Evolutionary conservation across 2,329 filamentous ascomycete species (phyloP).

Genomic region (Penicillium sp.): DNA sequence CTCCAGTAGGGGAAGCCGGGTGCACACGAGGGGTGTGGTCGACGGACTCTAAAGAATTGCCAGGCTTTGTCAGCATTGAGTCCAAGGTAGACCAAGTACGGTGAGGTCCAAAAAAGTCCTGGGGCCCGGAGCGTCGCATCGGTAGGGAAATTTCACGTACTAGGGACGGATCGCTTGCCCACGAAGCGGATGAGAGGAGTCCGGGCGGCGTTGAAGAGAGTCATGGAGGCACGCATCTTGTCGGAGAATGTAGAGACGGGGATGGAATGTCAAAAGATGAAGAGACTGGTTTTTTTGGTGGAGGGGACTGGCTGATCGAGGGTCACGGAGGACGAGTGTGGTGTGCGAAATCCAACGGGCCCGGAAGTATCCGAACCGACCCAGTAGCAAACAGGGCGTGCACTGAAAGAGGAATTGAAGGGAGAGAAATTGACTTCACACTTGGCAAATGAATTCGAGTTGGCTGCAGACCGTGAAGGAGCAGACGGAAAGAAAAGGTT

Average conservation of each 20-base stretch:
- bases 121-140: not conserved
- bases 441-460: not conserved
- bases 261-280: too few species aligned
- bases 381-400: conserved; percentile 8
- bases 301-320: conserved; percentile 7
- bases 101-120: too few species aligned
- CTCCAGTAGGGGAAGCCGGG: conserved; percentile 51
- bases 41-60: conserved; percentile 31
- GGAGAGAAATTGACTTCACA: not conserved
- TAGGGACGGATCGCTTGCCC: conserved; percentile 42
- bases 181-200: conserved; percentile 47
- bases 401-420: not conserved
- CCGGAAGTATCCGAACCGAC: conserved; percentile 28
- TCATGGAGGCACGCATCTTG: conserved; percentile 39
- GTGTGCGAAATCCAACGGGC: conserved; percentile 23
- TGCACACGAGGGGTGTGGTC: conserved; percentile 54
- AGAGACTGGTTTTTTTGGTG: conserved; percentile 1
- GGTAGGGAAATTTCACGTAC: conserved; percentile 26
- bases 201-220: conserved; percentile 39
- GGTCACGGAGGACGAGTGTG: conserved; percentile 7
- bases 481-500: not conserved
- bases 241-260: conserved; percentile 4
- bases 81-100: not conserved
- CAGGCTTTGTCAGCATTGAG: conserved; percentile 10
- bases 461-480: not conserved